Conservation (phyloP, 176 grass and related monocot species). For the Carex littledalei region DNA sequence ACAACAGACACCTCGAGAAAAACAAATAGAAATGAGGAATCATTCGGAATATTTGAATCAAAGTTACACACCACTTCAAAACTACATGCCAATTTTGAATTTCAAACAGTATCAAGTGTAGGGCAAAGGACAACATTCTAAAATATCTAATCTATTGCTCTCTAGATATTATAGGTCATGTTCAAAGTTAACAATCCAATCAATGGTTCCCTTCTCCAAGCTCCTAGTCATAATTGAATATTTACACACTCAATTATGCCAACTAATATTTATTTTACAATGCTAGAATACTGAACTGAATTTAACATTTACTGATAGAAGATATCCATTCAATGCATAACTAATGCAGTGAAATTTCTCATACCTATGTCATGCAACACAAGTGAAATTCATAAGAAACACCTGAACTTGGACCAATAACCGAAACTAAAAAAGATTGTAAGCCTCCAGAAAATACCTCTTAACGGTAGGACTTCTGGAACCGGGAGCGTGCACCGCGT, state of each 20-base stretch:
- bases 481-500: conserved; percentile 18
- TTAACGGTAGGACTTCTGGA: conserved; percentile 87
- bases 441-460: not conserved
- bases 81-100: not conserved
- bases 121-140: not conserved
- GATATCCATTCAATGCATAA: not conserved
- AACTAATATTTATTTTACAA: not conserved
- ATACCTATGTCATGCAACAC: not conserved
- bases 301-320: not conserved
- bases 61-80: not conserved
- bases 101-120: not conserved
- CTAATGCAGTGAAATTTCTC: not conserved
- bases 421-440: not conserved
- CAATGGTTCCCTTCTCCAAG: not conserved
- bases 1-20: not conserved
- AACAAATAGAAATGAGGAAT: not conserved
- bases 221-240: not conserved
- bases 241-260: not conserved
- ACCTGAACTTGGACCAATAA: not conserved
- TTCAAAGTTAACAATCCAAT: not conserved
- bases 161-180: not conserved
- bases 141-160: not conserved
- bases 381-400: not conserved
- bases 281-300: not conserved
- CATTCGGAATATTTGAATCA: not conserved